These are phyloP conservation scores for Agarophyton chilense DNA, from an alignment of 23 red algal species.

Conservation along the genomic window DNA sequence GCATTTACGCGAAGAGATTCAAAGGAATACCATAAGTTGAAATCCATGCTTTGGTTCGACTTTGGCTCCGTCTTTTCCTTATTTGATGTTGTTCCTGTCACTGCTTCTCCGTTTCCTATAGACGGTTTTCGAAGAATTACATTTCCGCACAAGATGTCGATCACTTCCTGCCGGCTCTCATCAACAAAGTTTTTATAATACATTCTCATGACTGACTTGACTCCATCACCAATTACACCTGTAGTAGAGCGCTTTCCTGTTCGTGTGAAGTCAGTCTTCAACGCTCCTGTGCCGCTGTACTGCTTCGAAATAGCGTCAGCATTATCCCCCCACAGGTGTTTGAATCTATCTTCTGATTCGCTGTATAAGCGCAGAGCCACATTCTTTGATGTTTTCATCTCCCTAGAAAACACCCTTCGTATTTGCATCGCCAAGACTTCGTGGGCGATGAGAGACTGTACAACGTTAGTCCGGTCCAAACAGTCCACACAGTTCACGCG, in stretches of 20 bases:
- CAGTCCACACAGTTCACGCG: slow-evolving; percentile 99
- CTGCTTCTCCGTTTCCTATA: not conserved
- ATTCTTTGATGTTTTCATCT: slow-evolving; percentile 6
- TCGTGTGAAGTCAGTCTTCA: slow-evolving; percentile 96
- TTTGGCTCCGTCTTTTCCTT: not conserved
- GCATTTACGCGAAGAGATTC: slow-evolving; percentile 71
- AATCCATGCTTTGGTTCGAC: not conserved
- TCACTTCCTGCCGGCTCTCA: slow-evolving; percentile 94
- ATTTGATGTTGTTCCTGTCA: not conserved
- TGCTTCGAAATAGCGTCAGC: slow-evolving; percentile 94
- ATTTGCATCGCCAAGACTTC: slow-evolving; percentile 68
- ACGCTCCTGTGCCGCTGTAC: slow-evolving; percentile 93
- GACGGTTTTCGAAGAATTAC: slow-evolving; percentile 45
- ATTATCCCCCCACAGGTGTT: slow-evolving; percentile 94
- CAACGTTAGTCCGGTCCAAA: slow-evolving; percentile 95
- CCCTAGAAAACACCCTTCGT: slow-evolving; percentile 20
- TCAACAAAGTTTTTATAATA: slow-evolving; percentile 99
- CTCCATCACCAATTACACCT: slow-evolving; percentile 89
- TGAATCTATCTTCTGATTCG: slow-evolving; percentile 82
- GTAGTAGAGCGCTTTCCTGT: slow-evolving; percentile 96
- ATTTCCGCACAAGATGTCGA: slow-evolving; percentile 88
- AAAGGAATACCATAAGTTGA: slow-evolving; percentile 61
- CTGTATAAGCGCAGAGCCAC: slow-evolving; percentile 39
- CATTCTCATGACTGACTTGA: slow-evolving; percentile 96
- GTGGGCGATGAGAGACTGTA: slow-evolving; percentile 82